Evolutionary conservation across 148 eudicot genomes (phyloP), one percentile per base, ranked within the genome.

Genomic region (Vaccinium myrtillus): DNA sequence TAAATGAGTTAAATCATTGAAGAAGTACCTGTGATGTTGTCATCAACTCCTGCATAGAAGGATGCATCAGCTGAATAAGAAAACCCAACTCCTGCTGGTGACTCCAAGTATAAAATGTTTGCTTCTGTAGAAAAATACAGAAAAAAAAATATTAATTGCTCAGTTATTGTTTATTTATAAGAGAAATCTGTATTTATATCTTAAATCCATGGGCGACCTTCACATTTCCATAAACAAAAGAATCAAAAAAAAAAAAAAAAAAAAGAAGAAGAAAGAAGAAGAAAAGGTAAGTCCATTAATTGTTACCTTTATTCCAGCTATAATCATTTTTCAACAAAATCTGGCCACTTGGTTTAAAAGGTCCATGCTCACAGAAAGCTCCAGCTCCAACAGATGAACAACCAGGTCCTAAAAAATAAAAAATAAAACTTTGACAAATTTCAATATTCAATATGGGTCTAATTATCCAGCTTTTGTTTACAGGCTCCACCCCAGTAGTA

Each of bases 51-150:
- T 48, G 67, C 32, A 84, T 95, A 93, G 87, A 86, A 93, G 65
- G 98, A 93, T 73, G 67, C 80, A 58, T 95, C 87, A 7, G 84
- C 71, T 77, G 97, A 90, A 81, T 89, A 93, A 8, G 98, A 95
- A 89, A 94, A 94, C 15, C 98, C 98, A 86, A 95, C 98, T 87
- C 96, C 94, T 53, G 92, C 94, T 6, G 98, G 95, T 80, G 95
- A 86, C 32, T 95, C 98, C 87, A 95, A 53, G 88, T 93, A 95
- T 78, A 95, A 61, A 93, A 95, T 90, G 65, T 94, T 94, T 85
- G 98, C 98, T 82, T 88, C 98, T 95, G 92, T 83, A 77, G 50
- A 59, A 63, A 21, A 21, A 16, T 69, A 54, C 11, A 56, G 2
- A 43, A 3, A 8, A 15, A 58, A 48, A 16, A 5, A 43, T 39